These are phyloP conservation scores for Marsdenia floribunda DNA, from an alignment of 257 asterid genomes.

Conservation along the genomic window DNA sequence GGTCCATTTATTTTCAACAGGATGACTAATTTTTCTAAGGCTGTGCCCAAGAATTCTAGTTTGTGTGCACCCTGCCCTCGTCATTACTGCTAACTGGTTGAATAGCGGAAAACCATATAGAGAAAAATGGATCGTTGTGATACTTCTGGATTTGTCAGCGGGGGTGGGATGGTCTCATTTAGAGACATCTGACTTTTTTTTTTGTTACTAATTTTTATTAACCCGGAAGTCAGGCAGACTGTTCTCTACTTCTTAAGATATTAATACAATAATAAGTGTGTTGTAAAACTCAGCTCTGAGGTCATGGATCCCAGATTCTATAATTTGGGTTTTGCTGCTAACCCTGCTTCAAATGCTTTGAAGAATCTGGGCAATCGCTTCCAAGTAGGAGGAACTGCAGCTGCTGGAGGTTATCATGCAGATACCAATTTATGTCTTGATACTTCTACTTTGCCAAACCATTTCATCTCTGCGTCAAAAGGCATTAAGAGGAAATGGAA, in stretches of 20 bases:
- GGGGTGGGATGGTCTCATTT: constrained; percentile 69
- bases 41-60: constrained; percentile 23
- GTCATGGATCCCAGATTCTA: constrained; percentile 74
- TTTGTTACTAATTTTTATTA: constrained; percentile 36
- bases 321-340: constrained; percentile 61
- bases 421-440: constrained; percentile 80
- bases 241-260: constrained; percentile 46
- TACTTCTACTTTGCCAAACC: constrained; percentile 42
- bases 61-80: constrained; percentile 22
- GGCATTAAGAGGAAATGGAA: constrained; percentile 81
- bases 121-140: constrained; percentile 81
- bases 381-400: constrained; percentile 44
- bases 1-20: constrained; percentile 29
- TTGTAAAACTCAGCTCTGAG: constrained; percentile 33
- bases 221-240: constrained; percentile 89
- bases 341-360: constrained; percentile 51
- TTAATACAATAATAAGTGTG: constrained; percentile 37
- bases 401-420: constrained; percentile 37
- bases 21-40: constrained; percentile 34
- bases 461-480: constrained; percentile 37
- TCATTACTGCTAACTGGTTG: constrained; percentile 30
- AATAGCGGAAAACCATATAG: constrained; percentile 11
- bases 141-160: constrained; percentile 96
- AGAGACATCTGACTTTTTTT: constrained; percentile 62
- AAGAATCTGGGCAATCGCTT: constrained; percentile 58